phyloP scores from a whole-genome alignment of 2,329 filamentous ascomycete species.

The Fusarium guadeloupense region DNA sequence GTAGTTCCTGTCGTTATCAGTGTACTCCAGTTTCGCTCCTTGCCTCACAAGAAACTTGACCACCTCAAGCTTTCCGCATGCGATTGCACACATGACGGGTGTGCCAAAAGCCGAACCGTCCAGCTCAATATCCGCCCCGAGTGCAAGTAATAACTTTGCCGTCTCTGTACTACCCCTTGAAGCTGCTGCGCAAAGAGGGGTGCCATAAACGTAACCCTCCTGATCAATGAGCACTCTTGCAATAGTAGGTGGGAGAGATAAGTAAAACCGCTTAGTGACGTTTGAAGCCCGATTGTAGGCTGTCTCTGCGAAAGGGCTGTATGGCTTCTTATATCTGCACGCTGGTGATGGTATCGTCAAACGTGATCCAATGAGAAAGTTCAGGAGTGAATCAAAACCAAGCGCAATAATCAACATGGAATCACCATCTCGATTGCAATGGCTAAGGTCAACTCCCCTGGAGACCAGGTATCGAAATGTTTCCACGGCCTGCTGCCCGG shows the following conservation, averaged over 20 bases:
- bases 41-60: neutral
- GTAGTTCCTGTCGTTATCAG: neutral
- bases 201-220: fast-evolving
- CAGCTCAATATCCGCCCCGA: neutral
- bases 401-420: neutral
- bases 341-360: neutral
- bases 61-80: neutral
- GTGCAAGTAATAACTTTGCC: neutral
- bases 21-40: neutral
- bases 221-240: neutral
- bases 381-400: fast-evolving
- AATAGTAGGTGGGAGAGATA: neutral
- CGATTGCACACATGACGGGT: neutral
- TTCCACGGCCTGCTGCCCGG: fast-evolving
- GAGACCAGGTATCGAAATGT: neutral
- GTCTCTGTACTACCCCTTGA: fast-evolving
- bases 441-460: neutral
- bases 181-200: neutral
- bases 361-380: neutral
- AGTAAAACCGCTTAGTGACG: neutral
- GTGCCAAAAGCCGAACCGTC: neutral
- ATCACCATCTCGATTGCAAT: neutral
- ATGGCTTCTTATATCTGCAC: too few relatives aligned
- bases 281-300: neutral
- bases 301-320: neutral